Evolutionary conservation across 352 stramenopile species (phyloP).

Genomic region (Halophytophthora polymorphica): DNA sequence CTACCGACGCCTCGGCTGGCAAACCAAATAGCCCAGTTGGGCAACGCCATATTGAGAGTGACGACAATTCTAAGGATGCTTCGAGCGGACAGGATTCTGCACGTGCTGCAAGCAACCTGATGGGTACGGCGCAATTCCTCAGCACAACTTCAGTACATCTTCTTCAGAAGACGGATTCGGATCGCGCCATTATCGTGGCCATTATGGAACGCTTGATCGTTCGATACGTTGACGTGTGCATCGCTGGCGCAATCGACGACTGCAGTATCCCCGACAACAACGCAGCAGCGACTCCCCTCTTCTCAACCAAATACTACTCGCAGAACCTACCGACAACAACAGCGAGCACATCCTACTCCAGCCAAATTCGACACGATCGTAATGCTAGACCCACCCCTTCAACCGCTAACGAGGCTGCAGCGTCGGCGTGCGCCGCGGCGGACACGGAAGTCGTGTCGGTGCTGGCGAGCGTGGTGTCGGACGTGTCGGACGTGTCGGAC

Average conservation of each 20-base stretch:
- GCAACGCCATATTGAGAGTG: too few relatives aligned
- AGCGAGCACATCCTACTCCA: too few relatives aligned
- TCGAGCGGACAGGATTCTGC: neutral
- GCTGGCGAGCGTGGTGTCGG: neutral
- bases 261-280: slow-evolving; percentile 6
- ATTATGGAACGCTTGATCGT: slow-evolving; percentile 23
- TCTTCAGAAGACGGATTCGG: slow-evolving; percentile 21
- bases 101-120: neutral
- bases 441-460: neutral
- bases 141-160: neutral
- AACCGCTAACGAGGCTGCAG: too few relatives aligned
- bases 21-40: too few relatives aligned
- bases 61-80: too few relatives aligned
- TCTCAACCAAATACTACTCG: too few relatives aligned
- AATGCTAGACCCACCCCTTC: too few relatives aligned
- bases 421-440: neutral
- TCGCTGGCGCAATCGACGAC: slow-evolving; percentile 16
- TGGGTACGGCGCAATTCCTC: neutral
- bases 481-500: slow-evolving; percentile 2
- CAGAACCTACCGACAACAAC: too few relatives aligned
- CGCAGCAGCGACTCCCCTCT: neutral
- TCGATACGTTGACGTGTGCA: slow-evolving; percentile 10
- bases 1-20: too few relatives aligned
- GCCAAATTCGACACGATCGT: too few relatives aligned
- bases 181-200: slow-evolving; percentile 20